Percentiles rank a stretch among this genome's conserved stretches.
These are phyloP conservation scores for Globisporangium paddicum DNA, from an alignment of 352 stramenopile species.

Conservation along the genomic window DNA sequence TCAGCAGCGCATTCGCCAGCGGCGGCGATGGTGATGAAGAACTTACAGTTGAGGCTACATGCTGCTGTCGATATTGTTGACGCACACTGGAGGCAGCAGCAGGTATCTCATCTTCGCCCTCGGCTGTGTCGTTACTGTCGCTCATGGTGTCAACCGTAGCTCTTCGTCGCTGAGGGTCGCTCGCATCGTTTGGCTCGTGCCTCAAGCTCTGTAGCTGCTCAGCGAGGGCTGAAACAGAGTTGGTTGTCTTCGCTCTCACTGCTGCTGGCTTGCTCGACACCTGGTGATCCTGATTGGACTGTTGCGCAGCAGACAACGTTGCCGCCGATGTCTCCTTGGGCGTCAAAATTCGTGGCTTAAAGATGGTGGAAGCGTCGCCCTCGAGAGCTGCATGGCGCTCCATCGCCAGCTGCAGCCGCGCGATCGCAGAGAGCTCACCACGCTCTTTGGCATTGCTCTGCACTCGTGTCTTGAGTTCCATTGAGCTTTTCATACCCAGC, in stretches of 20 bases:
- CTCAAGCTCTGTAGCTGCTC: slow-evolving; percentile 23
- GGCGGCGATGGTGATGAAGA: neutral
- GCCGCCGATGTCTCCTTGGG: neutral
- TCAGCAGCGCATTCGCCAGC: slow-evolving; percentile 25
- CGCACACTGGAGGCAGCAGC: neutral
- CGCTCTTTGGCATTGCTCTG: neutral
- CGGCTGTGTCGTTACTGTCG: too few relatives aligned
- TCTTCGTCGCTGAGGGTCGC: neutral
- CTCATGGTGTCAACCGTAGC: neutral
- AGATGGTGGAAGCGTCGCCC: neutral
- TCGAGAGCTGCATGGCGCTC: slow-evolving; percentile 8
- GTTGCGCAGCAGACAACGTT: neutral
- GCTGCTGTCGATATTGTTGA: neutral
- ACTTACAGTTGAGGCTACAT: neutral
- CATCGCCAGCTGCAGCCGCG: slow-evolving; percentile 23
- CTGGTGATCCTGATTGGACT: neutral
- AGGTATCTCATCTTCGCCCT: neutral
- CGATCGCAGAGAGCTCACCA: slow-evolving; percentile 14
- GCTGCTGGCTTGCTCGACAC: neutral
- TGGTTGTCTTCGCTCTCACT: neutral
- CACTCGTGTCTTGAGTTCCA: neutral
- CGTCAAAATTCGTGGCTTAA: neutral
- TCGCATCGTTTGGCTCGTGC: slow-evolving; percentile 3
- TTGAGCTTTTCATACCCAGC: neutral
- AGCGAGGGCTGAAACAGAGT: slow-evolving; percentile 21